Percentiles rank a stretch among this genome's conserved stretches.
These are phyloP conservation scores for Malania oleifera DNA, from an alignment of 164 flowering plant genomes.

Conservation along the genomic window DNA sequence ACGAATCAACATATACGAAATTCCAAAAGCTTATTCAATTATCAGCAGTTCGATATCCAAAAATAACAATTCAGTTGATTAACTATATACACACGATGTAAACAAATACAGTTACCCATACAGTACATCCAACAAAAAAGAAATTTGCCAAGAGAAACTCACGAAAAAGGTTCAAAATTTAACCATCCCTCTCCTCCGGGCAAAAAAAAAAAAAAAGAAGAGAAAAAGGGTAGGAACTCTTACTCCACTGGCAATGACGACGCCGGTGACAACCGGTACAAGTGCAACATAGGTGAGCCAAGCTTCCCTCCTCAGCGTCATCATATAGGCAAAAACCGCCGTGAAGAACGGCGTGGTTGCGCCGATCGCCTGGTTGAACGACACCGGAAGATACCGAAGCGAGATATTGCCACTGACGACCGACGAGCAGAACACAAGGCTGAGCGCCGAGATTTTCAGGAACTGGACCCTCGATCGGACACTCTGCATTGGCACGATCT, in stretches of 20 bases:
- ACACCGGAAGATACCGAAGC: constrained; percentile 15
- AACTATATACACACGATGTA: no score
- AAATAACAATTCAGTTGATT: no score
- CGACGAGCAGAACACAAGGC: constrained; percentile 17
- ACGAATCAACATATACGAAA: no score
- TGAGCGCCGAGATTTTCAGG: constrained; percentile 17
- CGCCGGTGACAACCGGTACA: constrained; percentile 23
- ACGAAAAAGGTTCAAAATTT: no score
- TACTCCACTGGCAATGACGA: constrained; percentile 23
- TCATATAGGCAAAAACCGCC: constrained; percentile 21
- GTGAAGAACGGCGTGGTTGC: constrained; percentile 26
- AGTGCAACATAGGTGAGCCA: constrained; percentile 17
- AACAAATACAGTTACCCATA: no score
- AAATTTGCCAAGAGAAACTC: no score
- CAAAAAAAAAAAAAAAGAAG: background rate
- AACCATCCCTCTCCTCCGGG: no score
- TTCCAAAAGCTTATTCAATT: no score
- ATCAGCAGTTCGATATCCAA: no score
- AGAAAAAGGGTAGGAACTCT: background rate
- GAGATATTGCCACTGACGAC: constrained; percentile 20
- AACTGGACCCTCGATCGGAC: constrained; percentile 18
- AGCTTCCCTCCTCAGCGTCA: constrained; percentile 20
- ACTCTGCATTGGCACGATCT: constrained; percentile 19
- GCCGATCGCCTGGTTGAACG: constrained; percentile 24
- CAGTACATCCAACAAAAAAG: no score